These are phyloP conservation scores for Pugionium cornutum DNA, from an alignment of 345 rosid species.

Conservation along the genomic window DNA sequence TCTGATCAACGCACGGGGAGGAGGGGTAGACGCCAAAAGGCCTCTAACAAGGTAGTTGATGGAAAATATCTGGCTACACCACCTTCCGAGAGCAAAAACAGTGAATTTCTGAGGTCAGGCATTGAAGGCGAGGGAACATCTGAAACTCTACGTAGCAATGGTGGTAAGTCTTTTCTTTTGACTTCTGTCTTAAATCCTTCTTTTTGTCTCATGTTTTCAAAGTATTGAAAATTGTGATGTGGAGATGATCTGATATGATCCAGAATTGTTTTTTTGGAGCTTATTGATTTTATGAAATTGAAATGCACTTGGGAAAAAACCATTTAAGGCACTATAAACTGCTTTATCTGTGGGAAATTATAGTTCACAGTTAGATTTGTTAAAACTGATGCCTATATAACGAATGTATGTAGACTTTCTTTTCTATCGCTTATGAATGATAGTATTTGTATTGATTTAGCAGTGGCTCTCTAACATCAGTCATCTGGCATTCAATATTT, in stretches of 20 bases:
- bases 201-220: slow-evolving; percentile 7
- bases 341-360: slow-evolving; percentile 1
- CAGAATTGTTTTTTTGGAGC: not conserved
- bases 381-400: slow-evolving; percentile 2
- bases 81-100: slow-evolving; percentile 54
- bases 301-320: not conserved
- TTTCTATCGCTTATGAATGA: slow-evolving; percentile 15
- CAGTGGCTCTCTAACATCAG: slow-evolving; percentile 5
- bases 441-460: slow-evolving; percentile 6
- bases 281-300: slow-evolving; percentile 9
- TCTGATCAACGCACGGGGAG: slow-evolving; percentile 62
- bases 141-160: slow-evolving; percentile 34
- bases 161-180: slow-evolving; percentile 43
- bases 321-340: slow-evolving; percentile 15
- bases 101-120: slow-evolving; percentile 42
- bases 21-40: slow-evolving; percentile 76
- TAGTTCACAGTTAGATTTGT: slow-evolving; percentile 5
- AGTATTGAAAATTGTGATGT: slow-evolving; percentile 6
- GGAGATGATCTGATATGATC: not conserved
- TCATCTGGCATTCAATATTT: slow-evolving; percentile 35
- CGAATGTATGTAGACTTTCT: slow-evolving; percentile 5
- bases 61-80: slow-evolving; percentile 44
- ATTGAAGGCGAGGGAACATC: slow-evolving; percentile 35
- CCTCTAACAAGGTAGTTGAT: slow-evolving; percentile 55
- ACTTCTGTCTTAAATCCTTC: slow-evolving; percentile 17